Conservation (phyloP, 371 early-diverging fungal genomes). For the Encephalitozoon intestinalis region DNA sequence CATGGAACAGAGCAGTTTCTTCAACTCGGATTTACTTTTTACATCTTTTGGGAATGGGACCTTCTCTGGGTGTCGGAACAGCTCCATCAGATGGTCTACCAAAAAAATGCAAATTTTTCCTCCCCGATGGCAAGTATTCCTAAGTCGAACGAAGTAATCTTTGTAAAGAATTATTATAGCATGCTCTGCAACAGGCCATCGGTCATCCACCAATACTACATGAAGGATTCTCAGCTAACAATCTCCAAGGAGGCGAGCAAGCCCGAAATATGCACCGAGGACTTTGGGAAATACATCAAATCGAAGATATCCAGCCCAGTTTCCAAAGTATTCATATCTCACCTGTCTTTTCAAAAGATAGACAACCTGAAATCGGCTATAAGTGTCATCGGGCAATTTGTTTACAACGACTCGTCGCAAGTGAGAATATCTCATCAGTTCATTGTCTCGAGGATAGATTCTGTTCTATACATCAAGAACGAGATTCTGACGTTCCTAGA, state of each 20-base stretch:
- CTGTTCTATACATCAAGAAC: constrained; percentile 7
- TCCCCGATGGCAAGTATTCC: constrained; percentile 20
- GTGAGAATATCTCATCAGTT: constrained; percentile 33
- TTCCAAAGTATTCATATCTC: constrained; percentile 33
- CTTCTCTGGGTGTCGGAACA: not conserved
- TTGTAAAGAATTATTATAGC: constrained; percentile 22
- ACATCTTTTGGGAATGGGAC: not conserved
- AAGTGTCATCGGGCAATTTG: constrained; percentile 39
- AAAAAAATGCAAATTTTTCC: constrained; percentile 19
- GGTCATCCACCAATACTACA: constrained; percentile 5
- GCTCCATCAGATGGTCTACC: not conserved
- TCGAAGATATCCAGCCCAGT: not conserved
- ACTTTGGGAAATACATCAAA: not conserved
- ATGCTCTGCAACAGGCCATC: constrained; percentile 7
- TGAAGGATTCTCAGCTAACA: not conserved
- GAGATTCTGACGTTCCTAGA: constrained; percentile 33
- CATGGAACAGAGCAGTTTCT: not conserved
- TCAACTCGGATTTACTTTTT: not conserved
- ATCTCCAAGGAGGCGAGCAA: constrained; percentile 10
- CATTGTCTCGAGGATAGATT: not conserved
- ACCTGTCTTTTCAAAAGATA: constrained; percentile 9
- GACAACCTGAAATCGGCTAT: constrained; percentile 1
- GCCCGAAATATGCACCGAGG: not conserved
- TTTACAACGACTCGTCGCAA: constrained; percentile 25
- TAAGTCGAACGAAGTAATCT: constrained; percentile 6